phyloP scores from a whole-genome alignment of 805 yeast species.

The Kluyveromyces aestuarii region DNA sequence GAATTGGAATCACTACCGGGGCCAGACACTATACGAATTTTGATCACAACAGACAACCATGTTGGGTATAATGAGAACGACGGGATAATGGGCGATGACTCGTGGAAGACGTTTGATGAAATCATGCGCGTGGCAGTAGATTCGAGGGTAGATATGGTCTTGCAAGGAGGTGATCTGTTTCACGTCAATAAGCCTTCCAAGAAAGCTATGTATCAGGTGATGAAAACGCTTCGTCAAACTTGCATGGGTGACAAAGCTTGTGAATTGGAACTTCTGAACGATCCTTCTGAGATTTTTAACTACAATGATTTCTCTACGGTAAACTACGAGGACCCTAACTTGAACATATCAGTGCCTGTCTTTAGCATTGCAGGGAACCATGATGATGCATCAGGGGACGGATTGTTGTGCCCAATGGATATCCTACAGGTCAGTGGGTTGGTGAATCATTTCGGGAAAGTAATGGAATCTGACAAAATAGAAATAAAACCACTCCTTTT shows the following conservation, averaged over 20 bases:
- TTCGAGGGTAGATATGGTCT: slow-evolving; percentile 73
- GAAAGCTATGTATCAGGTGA: slow-evolving; percentile 76
- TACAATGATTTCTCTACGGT: slow-evolving; percentile 61
- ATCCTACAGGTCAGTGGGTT: slow-evolving; percentile 72
- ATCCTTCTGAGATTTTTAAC: slow-evolving; percentile 50
- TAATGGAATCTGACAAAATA: slow-evolving; percentile 65
- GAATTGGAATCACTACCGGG: slow-evolving; percentile 21
- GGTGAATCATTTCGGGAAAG: slow-evolving; percentile 83
- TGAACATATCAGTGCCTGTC: slow-evolving; percentile 81
- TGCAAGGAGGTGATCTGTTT: slow-evolving; percentile 91
- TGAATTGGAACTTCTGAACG: slow-evolving; percentile 73
- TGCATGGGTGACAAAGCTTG: slow-evolving; percentile 87
- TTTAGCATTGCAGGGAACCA: slow-evolving; percentile 94
- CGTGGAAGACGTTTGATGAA: slow-evolving; percentile 83
- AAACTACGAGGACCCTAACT: slow-evolving; percentile 84
- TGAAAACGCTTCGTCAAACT: slow-evolving; percentile 54
- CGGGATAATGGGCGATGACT: slow-evolving; percentile 82
- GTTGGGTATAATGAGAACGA: slow-evolving; percentile 89
- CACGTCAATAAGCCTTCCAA: slow-evolving; percentile 85
- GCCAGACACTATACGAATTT: slow-evolving; percentile 59
- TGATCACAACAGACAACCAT: slow-evolving; percentile 91
- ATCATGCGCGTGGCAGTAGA: slow-evolving; percentile 61
- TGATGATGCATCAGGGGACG: slow-evolving; percentile 90
- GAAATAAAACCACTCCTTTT: slow-evolving; percentile 67
- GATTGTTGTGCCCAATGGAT: slow-evolving; percentile 78